These are phyloP conservation scores for Vachellia collinsii DNA, from an alignment of 306 rosid species.

Conservation along the genomic window DNA sequence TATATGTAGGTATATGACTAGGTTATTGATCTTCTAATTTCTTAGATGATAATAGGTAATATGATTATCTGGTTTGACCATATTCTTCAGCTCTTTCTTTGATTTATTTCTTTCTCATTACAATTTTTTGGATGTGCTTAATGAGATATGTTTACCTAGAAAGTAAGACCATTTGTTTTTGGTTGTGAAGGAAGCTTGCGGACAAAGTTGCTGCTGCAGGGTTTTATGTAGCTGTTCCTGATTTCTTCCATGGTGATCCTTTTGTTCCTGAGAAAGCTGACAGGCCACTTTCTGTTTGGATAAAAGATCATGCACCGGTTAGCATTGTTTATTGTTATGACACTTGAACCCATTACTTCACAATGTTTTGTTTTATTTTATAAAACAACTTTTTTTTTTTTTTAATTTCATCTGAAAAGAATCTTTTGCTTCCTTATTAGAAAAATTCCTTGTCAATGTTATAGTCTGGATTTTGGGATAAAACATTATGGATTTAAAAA, in stretches of 20 bases:
- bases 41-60: neutral
- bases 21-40: neutral
- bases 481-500: neutral
- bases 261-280: conserved; percentile 35
- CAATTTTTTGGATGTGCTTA: neutral
- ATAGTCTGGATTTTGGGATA: conserved; percentile 4
- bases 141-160: neutral
- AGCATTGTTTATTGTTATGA: conserved; percentile 36
- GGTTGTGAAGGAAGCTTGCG: conserved; percentile 69
- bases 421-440: neutral
- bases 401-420: conserved; percentile 8
- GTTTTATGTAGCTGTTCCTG: conserved; percentile 74
- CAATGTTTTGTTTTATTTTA: neutral
- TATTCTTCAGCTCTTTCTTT: neutral
- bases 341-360: neutral
- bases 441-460: neutral
- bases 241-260: conserved; percentile 73
- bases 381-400: neutral
- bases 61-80: conserved; percentile 3
- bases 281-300: conserved; percentile 53
- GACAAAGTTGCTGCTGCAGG: conserved; percentile 81
- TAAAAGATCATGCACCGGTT: conserved; percentile 65
- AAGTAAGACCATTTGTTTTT: conserved; percentile 32
- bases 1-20: neutral
- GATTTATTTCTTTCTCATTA: neutral